Base-by-base conservation (phyloP, 805 yeast species). In the Candida quercuum region DNA sequence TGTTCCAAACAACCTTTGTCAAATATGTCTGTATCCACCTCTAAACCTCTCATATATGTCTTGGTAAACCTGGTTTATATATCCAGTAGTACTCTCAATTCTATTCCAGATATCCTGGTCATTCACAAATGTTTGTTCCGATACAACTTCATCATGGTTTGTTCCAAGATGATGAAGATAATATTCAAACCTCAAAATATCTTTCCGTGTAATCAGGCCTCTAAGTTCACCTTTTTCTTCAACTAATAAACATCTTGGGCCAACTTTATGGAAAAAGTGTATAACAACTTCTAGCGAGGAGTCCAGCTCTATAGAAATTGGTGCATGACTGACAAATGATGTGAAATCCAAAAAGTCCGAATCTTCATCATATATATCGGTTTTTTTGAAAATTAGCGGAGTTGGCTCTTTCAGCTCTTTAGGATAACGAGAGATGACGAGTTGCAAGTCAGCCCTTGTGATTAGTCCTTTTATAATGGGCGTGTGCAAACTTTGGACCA, bases 191-290 rank as follows among this genome's bases (percentile, higher is more conserved):
- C 80, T 68, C 36, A 89, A 59, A 14, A 91, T 66, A 53, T 89
- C 98, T 52, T 93, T 93, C 40, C 89, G 71, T 0, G 96, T 86
- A 2, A 94, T 63, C n/a, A 86, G 53, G 0, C 99, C 99, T 13
- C 69, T 69, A 14, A 86, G 53, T 3, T 54, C 43, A 2, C 89
- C 93, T 22, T 70, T 60, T 9, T 76, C 69, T 38, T 80, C 82
- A 2, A 86, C 81, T 29, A 82, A 66, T 1, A 93, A 69, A 21
- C 79, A 72, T 31, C 84, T 67, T 8, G 96, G 95, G 0, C 98
- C 96, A 21, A 88, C 54, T 46, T 81, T 79, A 41, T 76, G 72
- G 56, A 93, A 91, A 18, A 87, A 60, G 25, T 82, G 81, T 41
- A 80, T 60, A 1, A 81, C 71, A 20, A 74, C 67, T 43, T 81